Evolutionary conservation across 225 moss, liverwort and hornwort genomes (phyloP).

Genomic region (Polytrichum formosum): DNA sequence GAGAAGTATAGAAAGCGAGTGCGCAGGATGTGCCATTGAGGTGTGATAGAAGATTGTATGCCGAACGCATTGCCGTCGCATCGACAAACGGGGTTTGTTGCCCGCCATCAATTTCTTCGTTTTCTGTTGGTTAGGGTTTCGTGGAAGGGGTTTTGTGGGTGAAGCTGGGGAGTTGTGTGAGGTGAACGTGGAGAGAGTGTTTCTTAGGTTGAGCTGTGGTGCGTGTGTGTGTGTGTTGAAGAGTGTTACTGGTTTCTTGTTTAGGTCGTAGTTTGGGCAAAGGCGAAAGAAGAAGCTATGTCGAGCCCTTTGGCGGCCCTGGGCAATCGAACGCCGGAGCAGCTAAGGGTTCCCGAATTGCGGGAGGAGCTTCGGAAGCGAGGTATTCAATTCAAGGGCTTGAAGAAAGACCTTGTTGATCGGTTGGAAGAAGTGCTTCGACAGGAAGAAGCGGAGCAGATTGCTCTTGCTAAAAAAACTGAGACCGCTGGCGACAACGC

Average conservation of each 20-base stretch:
- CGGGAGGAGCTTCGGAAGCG: conserved; percentile 92
- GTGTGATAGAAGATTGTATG: not conserved
- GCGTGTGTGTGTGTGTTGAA: not conserved
- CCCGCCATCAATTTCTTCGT: no score
- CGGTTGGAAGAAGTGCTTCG: conserved; percentile 85
- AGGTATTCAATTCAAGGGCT: conserved; percentile 79
- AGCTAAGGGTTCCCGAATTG: conserved; percentile 93
- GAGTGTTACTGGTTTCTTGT: conserved; percentile 1
- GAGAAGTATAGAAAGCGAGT: not conserved
- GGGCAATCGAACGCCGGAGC: conserved; percentile 98
- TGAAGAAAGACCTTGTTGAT: conserved; percentile 96
- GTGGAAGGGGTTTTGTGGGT: not conserved
- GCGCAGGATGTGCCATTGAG: not conserved
- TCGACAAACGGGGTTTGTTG: not conserved
- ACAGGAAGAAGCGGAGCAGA: conserved; percentile 58
- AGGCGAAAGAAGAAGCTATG: conserved; percentile 39
- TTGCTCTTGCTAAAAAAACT: conserved; percentile 16
- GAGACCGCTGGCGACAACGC: conserved; percentile 18
- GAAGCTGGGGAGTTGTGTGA: not conserved
- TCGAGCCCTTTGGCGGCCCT: conserved; percentile 84
- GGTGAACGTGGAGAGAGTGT: not conserved
- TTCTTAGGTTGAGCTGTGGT: not conserved
- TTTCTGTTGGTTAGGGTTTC: conserved; percentile 1
- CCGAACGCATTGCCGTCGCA: not conserved
- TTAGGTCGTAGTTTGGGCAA: no score